These are phyloP conservation scores for Cucurbita ficifolia DNA, from an alignment of 306 rosid species.

Conservation along the genomic window DNA sequence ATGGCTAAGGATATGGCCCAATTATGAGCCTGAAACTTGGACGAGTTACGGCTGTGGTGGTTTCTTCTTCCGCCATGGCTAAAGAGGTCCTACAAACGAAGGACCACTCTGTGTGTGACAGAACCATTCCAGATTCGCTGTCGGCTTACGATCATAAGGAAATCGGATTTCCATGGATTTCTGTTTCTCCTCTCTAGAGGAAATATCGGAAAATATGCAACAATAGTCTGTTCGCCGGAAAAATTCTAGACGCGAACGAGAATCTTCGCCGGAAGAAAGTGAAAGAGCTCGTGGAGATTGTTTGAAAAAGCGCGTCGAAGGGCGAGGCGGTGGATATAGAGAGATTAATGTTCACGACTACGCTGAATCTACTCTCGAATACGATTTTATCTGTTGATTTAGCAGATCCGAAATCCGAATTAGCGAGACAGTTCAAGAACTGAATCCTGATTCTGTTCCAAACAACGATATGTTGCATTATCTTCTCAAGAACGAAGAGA, in stretches of 20 bases:
- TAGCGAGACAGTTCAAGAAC: neutral
- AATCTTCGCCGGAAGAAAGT: constrained; percentile 9
- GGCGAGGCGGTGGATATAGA: constrained; percentile 32
- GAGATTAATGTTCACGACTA: constrained; percentile 21
- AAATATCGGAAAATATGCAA: too few relatives aligned
- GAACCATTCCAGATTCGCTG: too few relatives aligned
- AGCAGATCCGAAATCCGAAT: neutral
- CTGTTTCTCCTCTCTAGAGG: too few relatives aligned
- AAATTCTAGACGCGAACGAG: constrained; percentile 20
- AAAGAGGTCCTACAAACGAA: too few relatives aligned
- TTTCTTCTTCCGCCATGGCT: too few relatives aligned
- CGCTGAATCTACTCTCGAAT: constrained; percentile 26
- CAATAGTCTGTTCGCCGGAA: neutral
- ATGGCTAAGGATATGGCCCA: too few relatives aligned
- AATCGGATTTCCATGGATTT: too few relatives aligned
- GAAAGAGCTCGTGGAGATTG: neutral
- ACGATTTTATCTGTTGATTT: constrained; percentile 28
- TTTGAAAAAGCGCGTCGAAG: neutral
- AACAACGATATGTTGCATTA: constrained; percentile 4
- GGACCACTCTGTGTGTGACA: too few relatives aligned
- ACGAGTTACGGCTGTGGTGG: too few relatives aligned
- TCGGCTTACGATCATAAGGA: too few relatives aligned
- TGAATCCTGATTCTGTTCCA: neutral
- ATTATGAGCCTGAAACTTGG: too few relatives aligned
- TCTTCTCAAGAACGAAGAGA: neutral